Percentiles rank a stretch among this genome's conserved stretches.
phyloP scores from a whole-genome alignment of 805 yeast species.

The Candida glaebosa region DNA sequence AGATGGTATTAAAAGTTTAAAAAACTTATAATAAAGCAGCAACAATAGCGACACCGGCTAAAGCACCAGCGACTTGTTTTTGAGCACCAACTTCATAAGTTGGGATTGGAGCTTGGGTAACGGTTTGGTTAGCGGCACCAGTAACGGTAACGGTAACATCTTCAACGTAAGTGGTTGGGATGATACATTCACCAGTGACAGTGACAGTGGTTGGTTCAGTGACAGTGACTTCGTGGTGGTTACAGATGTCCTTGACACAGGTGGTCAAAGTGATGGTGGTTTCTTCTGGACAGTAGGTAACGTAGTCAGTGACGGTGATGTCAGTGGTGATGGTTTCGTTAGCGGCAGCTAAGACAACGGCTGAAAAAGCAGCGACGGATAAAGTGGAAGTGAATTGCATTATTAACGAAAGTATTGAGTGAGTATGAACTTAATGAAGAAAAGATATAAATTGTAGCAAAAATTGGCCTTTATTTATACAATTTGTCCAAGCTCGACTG shows the following conservation, averaged over 20 bases:
- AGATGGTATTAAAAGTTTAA: not conserved
- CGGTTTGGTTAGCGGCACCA: constrained; percentile 15
- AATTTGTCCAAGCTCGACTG: not conserved
- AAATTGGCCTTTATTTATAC: not conserved
- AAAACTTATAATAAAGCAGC: constrained; percentile 43
- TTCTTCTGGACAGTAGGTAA: constrained; percentile 78
- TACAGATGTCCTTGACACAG: constrained; percentile 13
- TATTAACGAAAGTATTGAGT: constrained; percentile 1
- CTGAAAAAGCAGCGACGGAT: constrained; percentile 41
- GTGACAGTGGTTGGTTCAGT: constrained; percentile 79
- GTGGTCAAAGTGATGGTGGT: constrained; percentile 73
- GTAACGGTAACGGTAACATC: constrained; percentile 8
- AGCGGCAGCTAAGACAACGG: constrained; percentile 35
- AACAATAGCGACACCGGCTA: constrained; percentile 50
- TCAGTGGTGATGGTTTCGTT: constrained; percentile 51
- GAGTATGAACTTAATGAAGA: not conserved
- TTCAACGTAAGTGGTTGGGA: constrained; percentile 44
- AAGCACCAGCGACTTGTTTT: constrained; percentile 46
- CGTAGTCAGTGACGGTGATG: constrained; percentile 59
- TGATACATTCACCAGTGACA: constrained; percentile 84
- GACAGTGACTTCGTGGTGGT: constrained; percentile 54
- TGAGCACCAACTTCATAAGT: constrained; percentile 34
- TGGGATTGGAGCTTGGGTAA: constrained; percentile 24
- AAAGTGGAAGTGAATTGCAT: constrained; percentile 37
- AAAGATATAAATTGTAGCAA: not conserved